These are phyloP conservation scores for Rhododendron molle DNA, from an alignment of 148 eudicot species.

Conservation along the genomic window DNA sequence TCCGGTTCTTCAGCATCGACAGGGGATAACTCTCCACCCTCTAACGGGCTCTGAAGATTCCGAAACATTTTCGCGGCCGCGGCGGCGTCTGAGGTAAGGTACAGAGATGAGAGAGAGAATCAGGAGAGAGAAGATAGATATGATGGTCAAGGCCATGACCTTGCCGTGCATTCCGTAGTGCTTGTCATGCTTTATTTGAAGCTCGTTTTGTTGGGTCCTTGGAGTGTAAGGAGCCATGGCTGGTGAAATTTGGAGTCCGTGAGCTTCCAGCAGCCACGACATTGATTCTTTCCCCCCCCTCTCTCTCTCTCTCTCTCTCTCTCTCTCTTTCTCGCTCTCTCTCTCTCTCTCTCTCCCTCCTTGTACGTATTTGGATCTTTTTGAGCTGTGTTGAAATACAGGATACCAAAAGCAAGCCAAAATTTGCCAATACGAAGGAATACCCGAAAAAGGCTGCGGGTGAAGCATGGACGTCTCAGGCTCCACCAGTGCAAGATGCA, in stretches of 20 bases:
- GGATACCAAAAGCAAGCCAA: background rate
- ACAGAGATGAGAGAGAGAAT: background rate
- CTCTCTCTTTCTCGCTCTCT: background rate
- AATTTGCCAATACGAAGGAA: background rate
- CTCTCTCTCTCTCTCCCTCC: background rate
- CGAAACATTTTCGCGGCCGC: background rate
- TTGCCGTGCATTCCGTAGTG: constrained; percentile 4
- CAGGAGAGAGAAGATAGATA: constrained; percentile 5
- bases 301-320: background rate
- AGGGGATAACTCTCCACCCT: background rate
- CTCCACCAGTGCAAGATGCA: too few relatives aligned
- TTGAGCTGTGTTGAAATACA: background rate
- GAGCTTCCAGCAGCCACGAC: background rate
- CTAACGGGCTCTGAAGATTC: constrained; percentile 4
- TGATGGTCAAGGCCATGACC: constrained; percentile 8
- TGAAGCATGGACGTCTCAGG: too few relatives aligned
- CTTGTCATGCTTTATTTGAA: background rate
- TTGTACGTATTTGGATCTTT: background rate
- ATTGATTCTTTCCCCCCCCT: background rate
- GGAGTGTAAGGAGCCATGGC: constrained; percentile 1
- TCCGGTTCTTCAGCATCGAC: background rate
- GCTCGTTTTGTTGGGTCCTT: background rate
- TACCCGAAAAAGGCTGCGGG: too few relatives aligned
- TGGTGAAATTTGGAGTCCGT: background rate
- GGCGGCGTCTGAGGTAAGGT: background rate